Conservation (phyloP, 2,329 filamentous ascomycete species). For the Daldinia sp. region DNA sequence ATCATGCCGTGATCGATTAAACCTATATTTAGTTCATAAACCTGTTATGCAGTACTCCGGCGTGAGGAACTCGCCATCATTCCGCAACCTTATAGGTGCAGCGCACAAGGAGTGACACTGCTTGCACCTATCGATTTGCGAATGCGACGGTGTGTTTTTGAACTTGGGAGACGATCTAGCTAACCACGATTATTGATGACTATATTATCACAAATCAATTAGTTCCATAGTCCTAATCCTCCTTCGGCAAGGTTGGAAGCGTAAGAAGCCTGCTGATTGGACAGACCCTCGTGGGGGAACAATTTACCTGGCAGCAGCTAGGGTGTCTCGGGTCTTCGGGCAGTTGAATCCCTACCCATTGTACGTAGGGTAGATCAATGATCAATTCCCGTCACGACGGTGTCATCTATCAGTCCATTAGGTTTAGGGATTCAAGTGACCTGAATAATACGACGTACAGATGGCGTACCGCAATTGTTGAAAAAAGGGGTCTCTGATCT, state of each 20-base stretch:
- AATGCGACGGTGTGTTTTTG: conserved; percentile 23
- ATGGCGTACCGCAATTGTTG: neutral
- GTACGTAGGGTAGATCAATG: conserved; percentile 32
- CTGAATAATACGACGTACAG: conserved; percentile 17
- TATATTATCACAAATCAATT: conserved; percentile 41
- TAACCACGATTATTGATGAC: conserved; percentile 37
- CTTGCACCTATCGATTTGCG: conserved; percentile 25
- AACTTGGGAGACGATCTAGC: conserved; percentile 2
- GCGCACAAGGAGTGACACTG: conserved; percentile 18
- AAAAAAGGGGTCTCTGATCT: conserved; percentile 25
- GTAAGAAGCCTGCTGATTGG: conserved; percentile 29
- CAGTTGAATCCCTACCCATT: conserved; percentile 33
- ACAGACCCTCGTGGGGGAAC: conserved; percentile 29
- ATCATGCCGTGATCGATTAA: conserved; percentile 11
- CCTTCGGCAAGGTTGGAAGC: conserved; percentile 35
- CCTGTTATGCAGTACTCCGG: neutral
- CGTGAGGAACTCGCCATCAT: neutral
- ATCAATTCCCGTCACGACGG: conserved; percentile 25
- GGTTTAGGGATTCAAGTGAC: conserved; percentile 25
- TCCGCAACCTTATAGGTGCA: neutral
- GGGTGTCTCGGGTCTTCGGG: conserved; percentile 39
- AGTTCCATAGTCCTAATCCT: conserved; percentile 33
- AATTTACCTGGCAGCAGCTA: conserved; percentile 19
- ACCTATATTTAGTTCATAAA: conserved; percentile 2
- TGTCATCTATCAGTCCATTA: conserved; percentile 9